These are phyloP conservation scores for Boletus speciosus DNA, from an alignment of 768 basidiomycete species.

Conservation along the genomic window DNA sequence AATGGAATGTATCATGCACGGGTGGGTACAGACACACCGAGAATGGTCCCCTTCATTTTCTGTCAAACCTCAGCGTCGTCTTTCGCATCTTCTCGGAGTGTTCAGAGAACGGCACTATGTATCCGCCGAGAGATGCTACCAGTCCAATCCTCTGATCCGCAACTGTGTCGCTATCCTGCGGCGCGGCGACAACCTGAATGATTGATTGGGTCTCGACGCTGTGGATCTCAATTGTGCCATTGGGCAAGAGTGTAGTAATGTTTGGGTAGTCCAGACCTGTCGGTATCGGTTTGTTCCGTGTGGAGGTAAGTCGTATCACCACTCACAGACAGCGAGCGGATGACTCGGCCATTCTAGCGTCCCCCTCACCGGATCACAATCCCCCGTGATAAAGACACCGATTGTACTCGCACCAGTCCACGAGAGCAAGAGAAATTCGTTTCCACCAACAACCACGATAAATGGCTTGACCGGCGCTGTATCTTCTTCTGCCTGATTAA, in stretches of 20 bases:
- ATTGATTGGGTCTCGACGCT: conserved; percentile 69
- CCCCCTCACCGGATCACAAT: conserved; percentile 86
- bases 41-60: conserved; percentile 5
- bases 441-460: conserved; percentile 69
- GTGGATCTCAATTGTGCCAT: conserved; percentile 80
- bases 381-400: conserved; percentile 81
- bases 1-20: conserved; percentile 2
- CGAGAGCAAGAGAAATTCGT: conserved; percentile 82
- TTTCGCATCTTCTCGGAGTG: conserved; percentile 39
- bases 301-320: background rate
- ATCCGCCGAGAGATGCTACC: conserved; percentile 33
- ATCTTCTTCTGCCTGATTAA: conserved; percentile 61
- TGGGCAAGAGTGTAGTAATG: conserved; percentile 71
- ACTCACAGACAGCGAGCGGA: conserved; percentile 73
- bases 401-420: conserved; percentile 80
- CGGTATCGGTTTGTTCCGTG: background rate
- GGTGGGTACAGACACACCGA: conserved; percentile 23
- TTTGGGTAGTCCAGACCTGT: conserved; percentile 81
- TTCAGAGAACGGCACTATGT: conserved; percentile 41
- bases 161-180: conserved; percentile 24
- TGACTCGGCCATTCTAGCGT: conserved; percentile 84
- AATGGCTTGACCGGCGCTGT: conserved; percentile 53
- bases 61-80: conserved; percentile 28
- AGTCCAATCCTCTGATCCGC: conserved; percentile 29
- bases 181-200: conserved; percentile 63